These are phyloP conservation scores for Calonectria leucothoes DNA, from an alignment of 2,329 filamentous ascomycete genomes.

Conservation along the genomic window DNA sequence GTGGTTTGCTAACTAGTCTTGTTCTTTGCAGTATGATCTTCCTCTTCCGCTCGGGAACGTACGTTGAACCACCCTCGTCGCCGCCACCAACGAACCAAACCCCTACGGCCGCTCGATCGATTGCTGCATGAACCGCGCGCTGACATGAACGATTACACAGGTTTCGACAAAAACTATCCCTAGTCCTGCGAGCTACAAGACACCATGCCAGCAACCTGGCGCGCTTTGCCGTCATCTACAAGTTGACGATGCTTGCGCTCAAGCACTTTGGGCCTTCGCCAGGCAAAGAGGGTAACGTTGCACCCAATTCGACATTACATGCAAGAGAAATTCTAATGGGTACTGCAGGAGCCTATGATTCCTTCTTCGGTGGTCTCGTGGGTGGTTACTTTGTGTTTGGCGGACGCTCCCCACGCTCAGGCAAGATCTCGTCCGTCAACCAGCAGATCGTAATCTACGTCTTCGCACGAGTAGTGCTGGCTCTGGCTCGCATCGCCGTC, in stretches of 20 bases:
- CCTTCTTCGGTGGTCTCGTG: constrained; percentile 85
- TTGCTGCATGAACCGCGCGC: not conserved
- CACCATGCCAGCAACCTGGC: constrained; percentile 94
- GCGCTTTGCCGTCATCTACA: constrained; percentile 92
- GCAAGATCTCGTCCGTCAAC: constrained; percentile 82
- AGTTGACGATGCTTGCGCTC: constrained; percentile 81
- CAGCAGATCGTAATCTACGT: constrained; percentile 99
- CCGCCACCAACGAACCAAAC: too few relatives aligned
- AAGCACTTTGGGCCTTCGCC: constrained; percentile 69
- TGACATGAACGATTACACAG: constrained; percentile 45
- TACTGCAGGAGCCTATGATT: constrained; percentile 75
- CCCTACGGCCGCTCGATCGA: constrained; percentile 1
- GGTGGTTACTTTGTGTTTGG: constrained; percentile 97
- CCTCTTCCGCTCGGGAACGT: constrained; percentile 92
- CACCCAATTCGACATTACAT: not conserved
- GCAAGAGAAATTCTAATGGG: not conserved
- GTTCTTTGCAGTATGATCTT: constrained; percentile 82
- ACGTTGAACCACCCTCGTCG: constrained; percentile 50
- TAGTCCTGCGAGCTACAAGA: constrained; percentile 87
- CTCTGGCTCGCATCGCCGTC: constrained; percentile 84
- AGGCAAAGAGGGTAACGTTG: constrained; percentile 66
- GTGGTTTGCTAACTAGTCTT: constrained; percentile 30
- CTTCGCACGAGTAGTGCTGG: constrained; percentile 89
- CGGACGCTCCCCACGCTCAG: constrained; percentile 68
- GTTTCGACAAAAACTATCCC: constrained; percentile 79